Conservation (phyloP, 2,329 filamentous ascomycete species). For the Chrysosporium queenslandicum region DNA sequence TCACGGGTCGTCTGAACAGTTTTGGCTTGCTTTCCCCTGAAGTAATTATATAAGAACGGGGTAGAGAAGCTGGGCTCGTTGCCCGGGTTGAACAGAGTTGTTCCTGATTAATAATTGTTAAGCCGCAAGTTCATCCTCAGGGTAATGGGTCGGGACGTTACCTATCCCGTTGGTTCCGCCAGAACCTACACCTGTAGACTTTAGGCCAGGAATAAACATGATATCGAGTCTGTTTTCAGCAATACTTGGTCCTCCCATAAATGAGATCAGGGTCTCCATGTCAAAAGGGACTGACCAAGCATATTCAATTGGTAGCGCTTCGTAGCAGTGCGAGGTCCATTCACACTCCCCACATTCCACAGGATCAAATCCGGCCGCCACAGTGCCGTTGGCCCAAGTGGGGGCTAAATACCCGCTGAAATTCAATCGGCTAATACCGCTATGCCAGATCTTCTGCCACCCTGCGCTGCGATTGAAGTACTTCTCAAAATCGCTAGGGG, state of each 20-base stretch:
- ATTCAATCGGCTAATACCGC: conserved; percentile 13
- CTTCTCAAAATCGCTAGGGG: too few species aligned
- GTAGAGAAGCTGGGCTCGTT: conserved; percentile 59
- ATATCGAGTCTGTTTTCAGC: conserved; percentile 51
- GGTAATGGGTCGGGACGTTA: conserved; percentile 48
- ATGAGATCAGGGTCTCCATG: conserved; percentile 44
- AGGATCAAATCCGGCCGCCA: conserved; percentile 39
- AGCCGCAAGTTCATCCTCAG: conserved; percentile 12
- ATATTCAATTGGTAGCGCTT: conserved; percentile 49
- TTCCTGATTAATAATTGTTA: background rate
- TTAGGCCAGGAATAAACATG: conserved; percentile 27
- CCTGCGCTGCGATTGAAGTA: too few species aligned
- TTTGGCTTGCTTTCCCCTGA: conserved; percentile 48
- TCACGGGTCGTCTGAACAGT: conserved; percentile 46
- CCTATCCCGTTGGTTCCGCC: conserved; percentile 25
- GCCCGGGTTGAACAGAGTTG: conserved; percentile 24
- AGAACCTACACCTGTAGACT: background rate
- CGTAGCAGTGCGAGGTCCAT: conserved; percentile 53
- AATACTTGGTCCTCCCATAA: conserved; percentile 41
- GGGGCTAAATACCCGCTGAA: conserved; percentile 53
- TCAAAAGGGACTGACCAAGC: conserved; percentile 60
- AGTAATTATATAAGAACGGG: conserved; percentile 43
- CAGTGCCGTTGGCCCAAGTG: conserved; percentile 40
- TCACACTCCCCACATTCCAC: conserved; percentile 54
- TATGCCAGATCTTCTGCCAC: conserved; percentile 16